phyloP scores from a whole-genome alignment of 1,284 basidiomycete species.

The Schizopora paradoxa region DNA sequence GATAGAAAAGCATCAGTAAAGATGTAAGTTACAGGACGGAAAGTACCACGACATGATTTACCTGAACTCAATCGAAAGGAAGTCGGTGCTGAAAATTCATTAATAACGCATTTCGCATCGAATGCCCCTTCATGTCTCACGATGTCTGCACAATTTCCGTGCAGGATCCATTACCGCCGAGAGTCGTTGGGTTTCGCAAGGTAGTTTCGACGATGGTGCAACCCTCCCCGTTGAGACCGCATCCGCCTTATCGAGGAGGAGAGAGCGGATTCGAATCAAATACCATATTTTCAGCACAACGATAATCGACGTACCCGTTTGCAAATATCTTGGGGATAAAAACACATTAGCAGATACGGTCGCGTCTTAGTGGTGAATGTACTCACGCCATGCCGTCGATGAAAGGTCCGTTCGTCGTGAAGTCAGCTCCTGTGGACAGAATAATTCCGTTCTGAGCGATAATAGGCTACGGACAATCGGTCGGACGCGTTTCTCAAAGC shows the following conservation, averaged over 20 bases:
- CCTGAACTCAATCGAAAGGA: no score
- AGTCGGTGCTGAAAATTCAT: no score
- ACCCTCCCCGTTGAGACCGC: slow-evolving; percentile 25
- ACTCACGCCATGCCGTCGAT: slow-evolving; percentile 20
- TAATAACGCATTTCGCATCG: no score
- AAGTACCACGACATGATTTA: no score
- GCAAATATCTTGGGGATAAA: slow-evolving; percentile 6
- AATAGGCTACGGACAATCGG: slow-evolving; percentile 20
- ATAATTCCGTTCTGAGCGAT: slow-evolving; percentile 24
- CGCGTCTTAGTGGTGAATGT: background rate
- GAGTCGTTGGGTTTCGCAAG: slow-evolving; percentile 21
- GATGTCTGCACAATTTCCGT: no score
- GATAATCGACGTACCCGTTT: slow-evolving; percentile 13
- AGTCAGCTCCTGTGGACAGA: slow-evolving; percentile 24
- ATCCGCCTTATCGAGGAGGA: no score
- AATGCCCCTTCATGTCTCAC: no score
- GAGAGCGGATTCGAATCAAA: background rate
- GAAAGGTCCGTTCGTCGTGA: slow-evolving; percentile 19
- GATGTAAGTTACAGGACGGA: no score
- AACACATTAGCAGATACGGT: background rate
- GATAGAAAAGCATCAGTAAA: no score
- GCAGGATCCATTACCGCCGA: slow-evolving; percentile 22
- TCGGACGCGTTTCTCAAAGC: background rate
- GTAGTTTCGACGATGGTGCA: slow-evolving; percentile 26
- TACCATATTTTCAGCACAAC: no score